A percentile compares a stretch with the other conserved stretches of the same genome.
These are phyloP conservation scores for Harringtonia lauricola DNA, from an alignment of 2,329 filamentous ascomycete species.

Conservation along the genomic window DNA sequence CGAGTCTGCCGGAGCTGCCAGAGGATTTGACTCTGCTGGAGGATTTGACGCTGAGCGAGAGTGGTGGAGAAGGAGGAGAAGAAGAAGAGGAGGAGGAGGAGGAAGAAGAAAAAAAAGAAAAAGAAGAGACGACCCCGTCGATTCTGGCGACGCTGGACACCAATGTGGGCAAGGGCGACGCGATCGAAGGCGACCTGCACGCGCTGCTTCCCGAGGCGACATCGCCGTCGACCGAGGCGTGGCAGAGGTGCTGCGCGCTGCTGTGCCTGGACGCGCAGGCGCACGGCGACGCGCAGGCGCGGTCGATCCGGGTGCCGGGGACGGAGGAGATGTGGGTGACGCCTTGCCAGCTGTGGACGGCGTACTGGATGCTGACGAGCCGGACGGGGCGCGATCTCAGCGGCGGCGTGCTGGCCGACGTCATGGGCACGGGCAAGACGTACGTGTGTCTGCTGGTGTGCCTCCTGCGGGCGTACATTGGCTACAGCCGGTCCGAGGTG, in stretches of 20 bases:
- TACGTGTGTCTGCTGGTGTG: constrained; percentile 12
- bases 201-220: constrained; percentile 10
- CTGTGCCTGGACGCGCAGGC: constrained; percentile 9
- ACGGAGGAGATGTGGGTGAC: constrained; percentile 12
- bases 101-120: background rate
- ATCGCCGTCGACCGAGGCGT: constrained; percentile 9
- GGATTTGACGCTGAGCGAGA: too few relatives aligned
- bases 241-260: constrained; percentile 11
- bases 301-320: constrained; percentile 12
- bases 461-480: constrained; percentile 11
- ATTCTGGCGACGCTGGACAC: constrained; percentile 13
- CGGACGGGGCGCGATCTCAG: constrained; percentile 9
- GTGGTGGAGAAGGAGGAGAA: background rate
- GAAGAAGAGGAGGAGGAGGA: background rate
- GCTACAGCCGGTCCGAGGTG: constrained; percentile 14
- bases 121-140: background rate
- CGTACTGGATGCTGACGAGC: constrained; percentile 14
- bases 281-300: constrained; percentile 10
- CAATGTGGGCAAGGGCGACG: constrained; percentile 11
- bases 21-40: too few relatives aligned
- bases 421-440: constrained; percentile 15
- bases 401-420: constrained; percentile 14
- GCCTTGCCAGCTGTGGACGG: constrained; percentile 14
- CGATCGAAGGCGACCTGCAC: constrained; percentile 13
- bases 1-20: background rate